Evolutionary conservation across 139 green algal genomes (phyloP), one percentile per base, ranked within the genome.

Genomic region (Ettlia oleoabundans): DNA sequence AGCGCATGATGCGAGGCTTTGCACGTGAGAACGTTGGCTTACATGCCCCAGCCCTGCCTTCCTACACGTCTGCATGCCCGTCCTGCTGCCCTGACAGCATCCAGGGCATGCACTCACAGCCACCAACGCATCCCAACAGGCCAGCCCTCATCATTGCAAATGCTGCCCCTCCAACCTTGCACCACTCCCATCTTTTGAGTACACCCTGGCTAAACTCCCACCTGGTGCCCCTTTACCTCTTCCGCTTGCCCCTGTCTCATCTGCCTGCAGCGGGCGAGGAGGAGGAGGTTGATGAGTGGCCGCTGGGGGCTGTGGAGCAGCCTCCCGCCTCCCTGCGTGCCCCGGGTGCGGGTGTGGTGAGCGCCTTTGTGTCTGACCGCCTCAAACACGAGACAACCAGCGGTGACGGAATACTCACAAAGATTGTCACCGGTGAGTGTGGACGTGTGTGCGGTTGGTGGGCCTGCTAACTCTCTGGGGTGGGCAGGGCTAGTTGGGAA

Each of bases 271-370:
- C 73, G 18, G 73, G 73, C 53, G 73, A 80, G 53, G 73, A 80
- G 53, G 73, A 80, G 73, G 73, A 80, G 19, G 53, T 37, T 3
- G 73, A 80, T 22, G 73, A 80, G 53, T 80, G 38, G 30, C 53
- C 73, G 35, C 37, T 80, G 53, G 73, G 73, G 24, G 19, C 37
- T 33, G 53, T 80, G 53, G 73, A 80, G 73, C 32, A 68, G 73
- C 24, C 33, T 15, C 52, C 73, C 9, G 73, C 73, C 9, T 10
- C 33, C 3, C 73, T 80, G 73, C 51, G 73, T 26, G 33, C 73
- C 6, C 73, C 61, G 3, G 33, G 76, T 61, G 62, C 53, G 61
- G 2, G 6, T 3, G 61, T 82, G n/a, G 43, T 72, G 13, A 4
- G 28, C 30, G 47, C 41, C 18, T 82, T 82, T 35, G 19, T 28